A percentile compares a stretch with the other conserved stretches of the same genome.
Evolutionary conservation across 2,329 filamentous ascomycete species (phyloP).

Genomic region (Colletotrichum tropicicola): DNA sequence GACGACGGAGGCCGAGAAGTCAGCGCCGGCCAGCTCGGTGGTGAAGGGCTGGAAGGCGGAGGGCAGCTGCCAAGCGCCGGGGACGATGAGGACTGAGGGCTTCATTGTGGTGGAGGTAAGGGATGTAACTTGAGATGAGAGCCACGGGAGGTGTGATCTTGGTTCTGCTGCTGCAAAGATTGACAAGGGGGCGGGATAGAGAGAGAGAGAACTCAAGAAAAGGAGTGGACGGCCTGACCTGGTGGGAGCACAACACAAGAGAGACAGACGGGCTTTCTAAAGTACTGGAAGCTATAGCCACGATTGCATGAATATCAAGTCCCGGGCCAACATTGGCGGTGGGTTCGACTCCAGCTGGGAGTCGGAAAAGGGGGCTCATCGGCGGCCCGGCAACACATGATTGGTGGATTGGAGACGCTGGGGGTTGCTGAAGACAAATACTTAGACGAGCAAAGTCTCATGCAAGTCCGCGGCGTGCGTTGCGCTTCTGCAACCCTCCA

Average conservation of each 20-base stretch:
- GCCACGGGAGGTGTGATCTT: not conserved
- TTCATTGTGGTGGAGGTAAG: conserved; percentile 16
- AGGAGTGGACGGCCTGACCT: conserved; percentile 10
- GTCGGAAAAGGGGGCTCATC: not conserved
- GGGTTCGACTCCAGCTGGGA: not conserved
- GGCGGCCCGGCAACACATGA: not conserved
- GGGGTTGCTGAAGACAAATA: not conserved
- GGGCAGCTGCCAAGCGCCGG: conserved; percentile 49
- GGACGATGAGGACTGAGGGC: conserved; percentile 45
- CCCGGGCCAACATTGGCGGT: conserved; percentile 19
- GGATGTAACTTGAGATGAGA: not conserved
- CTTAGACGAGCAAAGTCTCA: not conserved
- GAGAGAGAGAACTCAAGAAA: not conserved
- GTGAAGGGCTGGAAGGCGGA: conserved; percentile 36
- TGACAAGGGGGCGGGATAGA: not conserved
- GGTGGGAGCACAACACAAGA: not conserved
- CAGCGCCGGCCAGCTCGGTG: conserved; percentile 18
- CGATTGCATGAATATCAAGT: not conserved
- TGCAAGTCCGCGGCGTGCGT: not conserved
- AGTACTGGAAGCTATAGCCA: conserved; percentile 4
- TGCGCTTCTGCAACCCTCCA: not conserved
- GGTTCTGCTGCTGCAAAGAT: conserved; percentile 11
- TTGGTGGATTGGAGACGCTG: not conserved
- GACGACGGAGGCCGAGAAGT: conserved; percentile 38
- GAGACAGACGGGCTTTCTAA: conserved; percentile 17